Evolutionary conservation across 169 alveolate genomes (phyloP).

Genomic region (Eimeria tenella): DNA sequence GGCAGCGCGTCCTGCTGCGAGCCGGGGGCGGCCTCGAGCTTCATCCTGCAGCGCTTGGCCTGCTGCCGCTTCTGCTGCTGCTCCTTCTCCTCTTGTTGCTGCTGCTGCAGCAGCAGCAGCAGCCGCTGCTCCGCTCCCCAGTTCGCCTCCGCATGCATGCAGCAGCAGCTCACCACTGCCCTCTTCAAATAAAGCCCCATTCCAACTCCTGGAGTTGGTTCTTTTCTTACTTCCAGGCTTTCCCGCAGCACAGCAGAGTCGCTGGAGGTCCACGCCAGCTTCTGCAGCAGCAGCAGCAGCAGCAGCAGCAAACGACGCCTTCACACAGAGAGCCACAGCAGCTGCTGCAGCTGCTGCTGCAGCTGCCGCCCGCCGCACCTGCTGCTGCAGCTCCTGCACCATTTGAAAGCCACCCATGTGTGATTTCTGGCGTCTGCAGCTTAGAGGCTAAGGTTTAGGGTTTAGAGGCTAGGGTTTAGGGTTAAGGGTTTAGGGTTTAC

Average conservation of each 20-base stretch:
- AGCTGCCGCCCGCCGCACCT: not conserved
- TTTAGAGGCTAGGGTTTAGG: not conserved
- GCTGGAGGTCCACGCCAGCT: slow-evolving; percentile 3
- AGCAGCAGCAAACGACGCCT: not conserved
- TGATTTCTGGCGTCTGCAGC: not conserved
- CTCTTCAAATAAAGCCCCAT: slow-evolving; percentile 18
- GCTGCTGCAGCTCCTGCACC: not conserved
- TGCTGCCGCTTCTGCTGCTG: slow-evolving; percentile 3
- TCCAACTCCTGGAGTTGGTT: slow-evolving; percentile 10
- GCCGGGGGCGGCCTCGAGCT: not conserved
- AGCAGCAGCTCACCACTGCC: slow-evolving; percentile 22
- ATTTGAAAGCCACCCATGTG: not conserved
- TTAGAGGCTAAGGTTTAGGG: not conserved
- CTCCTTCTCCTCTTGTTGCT: not conserved
- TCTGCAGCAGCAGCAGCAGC: not conserved
- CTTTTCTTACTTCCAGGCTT: not conserved
- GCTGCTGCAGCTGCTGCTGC: not conserved
- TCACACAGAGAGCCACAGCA: not conserved
- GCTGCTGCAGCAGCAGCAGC: not conserved
- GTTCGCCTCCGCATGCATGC: not conserved
- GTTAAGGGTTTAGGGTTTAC: not conserved
- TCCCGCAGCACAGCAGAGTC: slow-evolving; percentile 33
- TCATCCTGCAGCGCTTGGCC: not conserved
- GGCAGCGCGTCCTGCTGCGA: not conserved
- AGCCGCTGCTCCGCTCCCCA: not conserved